phyloP scores from a whole-genome alignment of 495 filamentous ascomycete genomes.

The Penicillium silybi region DNA sequence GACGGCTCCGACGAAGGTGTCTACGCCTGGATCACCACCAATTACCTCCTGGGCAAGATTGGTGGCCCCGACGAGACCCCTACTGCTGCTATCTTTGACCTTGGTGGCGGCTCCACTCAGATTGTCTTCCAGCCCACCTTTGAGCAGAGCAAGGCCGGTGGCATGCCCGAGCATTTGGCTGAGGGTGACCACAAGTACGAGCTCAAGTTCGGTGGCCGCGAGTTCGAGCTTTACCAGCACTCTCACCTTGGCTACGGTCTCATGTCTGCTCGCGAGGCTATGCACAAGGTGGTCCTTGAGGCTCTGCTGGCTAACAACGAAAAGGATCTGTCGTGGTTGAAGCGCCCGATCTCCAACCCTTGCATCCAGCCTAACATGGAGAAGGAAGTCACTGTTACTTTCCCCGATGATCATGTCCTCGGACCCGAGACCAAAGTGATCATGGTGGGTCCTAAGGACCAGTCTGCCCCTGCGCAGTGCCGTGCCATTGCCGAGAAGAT shows the following conservation, averaged over 20 bases:
- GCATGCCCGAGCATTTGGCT: slow-evolving; percentile 82
- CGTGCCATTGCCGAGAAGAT: slow-evolving; percentile 86
- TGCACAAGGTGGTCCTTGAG: slow-evolving; percentile 69
- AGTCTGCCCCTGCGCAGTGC: slow-evolving; percentile 76
- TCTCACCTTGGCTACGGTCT: slow-evolving; percentile 96
- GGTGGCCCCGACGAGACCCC: slow-evolving; percentile 84
- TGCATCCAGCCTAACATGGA: slow-evolving; percentile 81
- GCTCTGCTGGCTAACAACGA: slow-evolving; percentile 49
- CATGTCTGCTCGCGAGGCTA: slow-evolving; percentile 84
- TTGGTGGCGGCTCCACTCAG: slow-evolving; percentile 95
- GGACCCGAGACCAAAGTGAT: slow-evolving; percentile 61
- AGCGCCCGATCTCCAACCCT: slow-evolving; percentile 71
- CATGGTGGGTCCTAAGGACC: slow-evolving; percentile 76
- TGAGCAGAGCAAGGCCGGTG: slow-evolving; percentile 63
- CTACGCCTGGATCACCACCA: slow-evolving; percentile 99
- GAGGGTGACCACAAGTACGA: slow-evolving; percentile 96
- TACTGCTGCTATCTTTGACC: slow-evolving; percentile 91
- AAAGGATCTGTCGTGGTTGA: slow-evolving; percentile 52
- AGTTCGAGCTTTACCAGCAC: slow-evolving; percentile 96
- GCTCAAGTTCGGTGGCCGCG: slow-evolving; percentile 81
- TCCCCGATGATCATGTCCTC: slow-evolving; percentile 59
- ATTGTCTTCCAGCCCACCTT: slow-evolving; percentile 98
- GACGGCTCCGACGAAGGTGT: slow-evolving; percentile 93
- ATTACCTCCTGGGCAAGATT: slow-evolving; percentile 97
- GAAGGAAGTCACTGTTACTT: slow-evolving; percentile 61